Conservation (phyloP, 2,329 filamentous ascomycete species). For the Penicillium brevicompactum region DNA sequence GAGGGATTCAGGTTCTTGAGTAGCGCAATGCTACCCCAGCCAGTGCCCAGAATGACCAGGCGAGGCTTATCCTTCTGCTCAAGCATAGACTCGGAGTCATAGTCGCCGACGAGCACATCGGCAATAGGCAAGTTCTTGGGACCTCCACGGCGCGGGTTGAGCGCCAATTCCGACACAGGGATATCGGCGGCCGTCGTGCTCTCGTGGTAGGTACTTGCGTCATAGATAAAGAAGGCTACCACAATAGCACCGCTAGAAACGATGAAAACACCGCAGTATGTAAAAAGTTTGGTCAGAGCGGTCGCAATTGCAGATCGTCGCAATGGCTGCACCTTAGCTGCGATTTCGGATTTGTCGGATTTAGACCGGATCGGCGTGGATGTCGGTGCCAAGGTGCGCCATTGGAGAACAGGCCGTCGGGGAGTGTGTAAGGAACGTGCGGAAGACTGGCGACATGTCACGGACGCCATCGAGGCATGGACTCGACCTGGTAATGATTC, state of each 20-base stretch:
- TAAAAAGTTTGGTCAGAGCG: conserved; percentile 69
- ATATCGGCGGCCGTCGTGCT: conserved; percentile 69
- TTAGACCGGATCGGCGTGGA: conserved; percentile 28
- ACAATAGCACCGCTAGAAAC: conserved; percentile 69
- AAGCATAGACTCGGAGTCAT: conserved; percentile 72
- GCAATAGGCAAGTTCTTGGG: conserved; percentile 95
- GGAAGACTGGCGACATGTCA: conserved; percentile 14
- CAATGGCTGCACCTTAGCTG: conserved; percentile 22
- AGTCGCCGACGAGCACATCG: conserved; percentile 84
- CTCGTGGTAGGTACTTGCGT: conserved; percentile 86
- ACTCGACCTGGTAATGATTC: conserved; percentile 23
- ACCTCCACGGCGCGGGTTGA: conserved; percentile 79
- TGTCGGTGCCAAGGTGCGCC: conserved; percentile 18
- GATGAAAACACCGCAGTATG: conserved; percentile 74
- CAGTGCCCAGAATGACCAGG: conserved; percentile 87
- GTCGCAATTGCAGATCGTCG: conserved; percentile 41
- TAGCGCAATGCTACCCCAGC: conserved; percentile 91
- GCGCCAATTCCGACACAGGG: conserved; percentile 78
- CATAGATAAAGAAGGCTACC: conserved; percentile 87
- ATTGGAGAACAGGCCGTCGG: conserved; percentile 26
- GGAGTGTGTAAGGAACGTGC: conserved; percentile 26
- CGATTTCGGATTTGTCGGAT: conserved; percentile 32
- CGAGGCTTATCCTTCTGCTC: conserved; percentile 84
- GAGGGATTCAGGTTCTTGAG: conserved; percentile 87
- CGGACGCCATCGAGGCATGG: conserved; percentile 15